phyloP scores from a whole-genome alignment of 2,329 filamentous ascomycete species.

The Alternaria sp. region DNA sequence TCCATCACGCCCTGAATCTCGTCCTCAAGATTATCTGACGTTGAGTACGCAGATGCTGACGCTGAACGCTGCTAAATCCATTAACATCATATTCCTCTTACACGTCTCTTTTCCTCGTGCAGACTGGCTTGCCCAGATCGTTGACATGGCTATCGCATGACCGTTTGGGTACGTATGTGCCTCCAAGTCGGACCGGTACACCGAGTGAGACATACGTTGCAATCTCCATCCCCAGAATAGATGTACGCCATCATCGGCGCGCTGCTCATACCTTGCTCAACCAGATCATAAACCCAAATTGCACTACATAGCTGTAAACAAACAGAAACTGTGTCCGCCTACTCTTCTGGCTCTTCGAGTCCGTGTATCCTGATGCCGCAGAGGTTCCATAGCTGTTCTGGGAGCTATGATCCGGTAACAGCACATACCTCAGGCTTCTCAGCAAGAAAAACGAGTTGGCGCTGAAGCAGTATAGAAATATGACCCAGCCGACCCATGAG shows the following conservation, averaged over 20 bases:
- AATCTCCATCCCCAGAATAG: background rate
- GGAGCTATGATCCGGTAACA: slow-evolving; percentile 73
- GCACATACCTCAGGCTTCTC: slow-evolving; percentile 92
- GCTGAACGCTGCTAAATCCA: slow-evolving; percentile 5
- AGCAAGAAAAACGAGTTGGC: slow-evolving; percentile 97
- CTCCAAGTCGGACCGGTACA: background rate
- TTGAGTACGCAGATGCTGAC: background rate
- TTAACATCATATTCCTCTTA: background rate
- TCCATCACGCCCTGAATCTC: background rate
- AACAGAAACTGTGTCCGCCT: slow-evolving; percentile 49
- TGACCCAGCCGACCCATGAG: slow-evolving; percentile 85
- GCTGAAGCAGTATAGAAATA: slow-evolving; percentile 90
- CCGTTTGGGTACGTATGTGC: background rate
- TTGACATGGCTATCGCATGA: background rate
- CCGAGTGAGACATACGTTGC: background rate
- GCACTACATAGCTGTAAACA: slow-evolving; percentile 83
- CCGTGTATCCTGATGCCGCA: slow-evolving; percentile 67
- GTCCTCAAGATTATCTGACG: background rate
- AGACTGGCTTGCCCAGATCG: background rate
- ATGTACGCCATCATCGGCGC: background rate
- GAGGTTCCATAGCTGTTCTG: slow-evolving; percentile 40
- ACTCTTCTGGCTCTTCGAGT: slow-evolving; percentile 75
- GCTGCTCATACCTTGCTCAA: slow-evolving; percentile 56
- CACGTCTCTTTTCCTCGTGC: background rate
- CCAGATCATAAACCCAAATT: slow-evolving; percentile 94